Base-by-base conservation (phyloP, 2,329 filamentous ascomycete species). In the Penicillium concentricum region DNA sequence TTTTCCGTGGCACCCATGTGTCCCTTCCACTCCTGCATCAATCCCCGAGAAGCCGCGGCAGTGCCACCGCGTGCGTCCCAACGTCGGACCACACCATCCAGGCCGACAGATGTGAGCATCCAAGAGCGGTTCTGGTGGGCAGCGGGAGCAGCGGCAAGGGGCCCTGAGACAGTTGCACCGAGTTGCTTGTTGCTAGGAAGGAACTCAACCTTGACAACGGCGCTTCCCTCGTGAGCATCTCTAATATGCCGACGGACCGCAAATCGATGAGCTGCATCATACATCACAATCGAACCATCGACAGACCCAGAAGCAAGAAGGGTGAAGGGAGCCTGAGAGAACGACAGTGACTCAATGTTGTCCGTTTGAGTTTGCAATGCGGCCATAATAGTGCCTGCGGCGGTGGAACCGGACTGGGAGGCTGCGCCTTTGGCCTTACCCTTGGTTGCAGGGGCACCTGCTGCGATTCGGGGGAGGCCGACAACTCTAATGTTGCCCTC, bases 191-290 rank as follows among this genome's bases (percentile, higher is more conserved):
- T 72, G 71, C 78, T 70, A 80, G 57, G 70, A 24, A 96, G 84
- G 69, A 96, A 99, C 58, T 97, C 91, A 5, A 97, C 86, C 76
- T 95, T 93, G 60, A 97, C 93, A 20, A 99, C 91, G 1, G 91
- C 88, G 68, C 89, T 88, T n/a, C 91, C 89, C 62, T 92, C 89
- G 72, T 96, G 93, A 1, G 91, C 92, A 48, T 89, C 88, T 49
- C 83, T 82, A 62, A 97, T 90, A 70, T 92, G 87, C 53, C 91
- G 81, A 50, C 94, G 84, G n/a, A 95, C 85, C 3, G 92, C 90
- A 70, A 96, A 97, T 51, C 90, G 87, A 65, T 94, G 88, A 42
- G 88, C 86, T 0, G 89, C 88, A 74, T 99, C 94, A 72, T 92
- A 97, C 2, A 99, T 83, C 10, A 87, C 90, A 60, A 99, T 92